Conservation (phyloP, 2,329 filamentous ascomycete genomes). For the Phyllosticta citriasiana region DNA sequence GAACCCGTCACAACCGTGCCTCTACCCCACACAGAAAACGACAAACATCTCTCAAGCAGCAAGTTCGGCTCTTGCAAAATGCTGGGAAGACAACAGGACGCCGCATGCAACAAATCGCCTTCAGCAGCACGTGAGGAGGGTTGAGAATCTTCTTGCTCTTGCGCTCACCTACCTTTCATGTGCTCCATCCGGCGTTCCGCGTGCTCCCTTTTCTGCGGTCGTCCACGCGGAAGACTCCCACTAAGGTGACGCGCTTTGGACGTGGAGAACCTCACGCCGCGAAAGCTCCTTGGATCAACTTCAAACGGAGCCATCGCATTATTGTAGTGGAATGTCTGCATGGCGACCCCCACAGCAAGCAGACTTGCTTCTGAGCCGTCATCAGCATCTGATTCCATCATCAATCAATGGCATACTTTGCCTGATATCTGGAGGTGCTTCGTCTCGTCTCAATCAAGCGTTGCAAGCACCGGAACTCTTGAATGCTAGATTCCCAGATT, state of each 20-base stretch:
- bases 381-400: neutral
- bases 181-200: neutral
- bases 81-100: too few relatives aligned
- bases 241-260: neutral
- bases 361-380: neutral
- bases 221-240: neutral
- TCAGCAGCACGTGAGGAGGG: neutral
- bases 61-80: too few relatives aligned
- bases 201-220: neutral
- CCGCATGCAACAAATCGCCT: neutral
- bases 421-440: neutral
- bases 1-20: too few relatives aligned
- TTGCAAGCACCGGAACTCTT: neutral
- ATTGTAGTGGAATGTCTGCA: neutral
- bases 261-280: neutral
- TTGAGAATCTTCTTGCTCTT: neutral
- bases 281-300: neutral
- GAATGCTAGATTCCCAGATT: neutral
- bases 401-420: neutral
- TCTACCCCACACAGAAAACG: too few relatives aligned
- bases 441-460: neutral
- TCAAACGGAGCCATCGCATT: neutral
- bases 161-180: neutral
- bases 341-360: neutral
- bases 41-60: too few relatives aligned